Evolutionary conservation across 345 rosid species (phyloP).

Genomic region (Camelina hispida): DNA sequence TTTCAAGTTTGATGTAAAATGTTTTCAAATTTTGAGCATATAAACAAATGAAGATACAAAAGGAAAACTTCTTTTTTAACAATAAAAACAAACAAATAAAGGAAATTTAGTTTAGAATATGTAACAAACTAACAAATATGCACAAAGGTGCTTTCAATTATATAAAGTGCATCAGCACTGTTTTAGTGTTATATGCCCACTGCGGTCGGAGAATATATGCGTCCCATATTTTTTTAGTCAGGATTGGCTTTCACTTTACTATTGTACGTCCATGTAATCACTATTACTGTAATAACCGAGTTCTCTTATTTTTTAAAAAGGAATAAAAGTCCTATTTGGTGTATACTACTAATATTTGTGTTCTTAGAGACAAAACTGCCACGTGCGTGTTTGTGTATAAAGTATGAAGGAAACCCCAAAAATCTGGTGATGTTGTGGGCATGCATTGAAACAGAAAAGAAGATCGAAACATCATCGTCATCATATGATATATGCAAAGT

Average conservation of each 20-base stretch:
- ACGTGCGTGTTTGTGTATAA: slow-evolving; percentile 27
- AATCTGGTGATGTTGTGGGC: slow-evolving; percentile 25
- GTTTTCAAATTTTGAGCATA: neutral
- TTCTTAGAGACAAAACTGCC: slow-evolving; percentile 1
- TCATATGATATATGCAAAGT: slow-evolving; percentile 39
- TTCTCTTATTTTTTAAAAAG: neutral
- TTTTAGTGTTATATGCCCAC: slow-evolving; percentile 37
- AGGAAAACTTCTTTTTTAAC: slow-evolving; percentile 27
- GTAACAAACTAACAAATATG: slow-evolving; percentile 7
- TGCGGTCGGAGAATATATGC: slow-evolving; percentile 48
- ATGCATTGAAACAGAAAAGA: slow-evolving; percentile 34
- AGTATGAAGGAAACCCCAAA: slow-evolving; percentile 27
- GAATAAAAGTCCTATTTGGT: neutral
- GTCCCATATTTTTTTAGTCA: slow-evolving; percentile 22
- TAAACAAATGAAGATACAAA: slow-evolving; percentile 29
- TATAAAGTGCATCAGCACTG: slow-evolving; percentile 12
- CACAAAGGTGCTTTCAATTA: slow-evolving; percentile 14
- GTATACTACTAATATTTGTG: neutral
- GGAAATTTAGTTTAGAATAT: neutral
- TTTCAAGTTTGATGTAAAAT: slow-evolving; percentile 5
- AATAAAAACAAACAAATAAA: neutral
- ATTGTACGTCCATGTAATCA: slow-evolving; percentile 11
- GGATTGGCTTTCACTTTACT: slow-evolving; percentile 21
- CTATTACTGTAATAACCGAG: slow-evolving; percentile 4
- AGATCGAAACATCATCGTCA: slow-evolving; percentile 38